Conservation (phyloP, 257 asterid species). For the Sherardia arvensis region DNA sequence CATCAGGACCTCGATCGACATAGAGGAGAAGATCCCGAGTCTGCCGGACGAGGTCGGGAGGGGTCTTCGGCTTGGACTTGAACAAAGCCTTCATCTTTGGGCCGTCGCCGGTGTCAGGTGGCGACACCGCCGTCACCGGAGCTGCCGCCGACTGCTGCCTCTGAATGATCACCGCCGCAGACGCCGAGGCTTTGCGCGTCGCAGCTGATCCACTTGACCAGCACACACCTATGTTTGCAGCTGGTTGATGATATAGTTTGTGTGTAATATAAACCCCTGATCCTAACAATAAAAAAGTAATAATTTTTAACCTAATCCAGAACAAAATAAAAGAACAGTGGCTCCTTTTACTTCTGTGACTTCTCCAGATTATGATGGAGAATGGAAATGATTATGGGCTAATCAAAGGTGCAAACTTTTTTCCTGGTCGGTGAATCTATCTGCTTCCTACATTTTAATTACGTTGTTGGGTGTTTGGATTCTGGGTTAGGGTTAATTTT, state of each 20-base stretch:
- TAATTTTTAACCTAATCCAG: not conserved
- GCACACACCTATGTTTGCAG: slow-evolving; percentile 60
- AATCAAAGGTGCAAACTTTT: not conserved
- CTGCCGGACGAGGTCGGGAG: slow-evolving; percentile 75
- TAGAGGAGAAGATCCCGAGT: slow-evolving; percentile 79
- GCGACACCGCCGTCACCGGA: slow-evolving; percentile 7
- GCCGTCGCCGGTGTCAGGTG: slow-evolving; percentile 12
- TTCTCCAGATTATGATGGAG: not conserved
- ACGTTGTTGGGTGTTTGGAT: not conserved
- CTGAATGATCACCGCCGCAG: slow-evolving; percentile 30
- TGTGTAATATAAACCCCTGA: not conserved
- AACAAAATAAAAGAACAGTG: not conserved
- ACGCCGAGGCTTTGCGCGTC: slow-evolving; percentile 34
- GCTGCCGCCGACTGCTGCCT: slow-evolving; percentile 26
- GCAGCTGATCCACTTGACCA: slow-evolving; percentile 46
- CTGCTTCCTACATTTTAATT: not conserved
- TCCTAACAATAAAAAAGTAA: not conserved
- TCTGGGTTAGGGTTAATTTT: not conserved
- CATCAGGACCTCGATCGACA: slow-evolving; percentile 38
- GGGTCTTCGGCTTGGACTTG: slow-evolving; percentile 82
- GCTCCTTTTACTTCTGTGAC: not conserved
- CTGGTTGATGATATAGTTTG: not conserved
- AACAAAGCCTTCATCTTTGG: slow-evolving; percentile 60
- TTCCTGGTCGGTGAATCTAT: no score
- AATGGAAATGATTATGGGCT: not conserved